Evolutionary conservation across 352 stramenopile genomes (phyloP), one percentile per base, ranked within the genome.

Genomic region (Globisporangium viniferum): DNA sequence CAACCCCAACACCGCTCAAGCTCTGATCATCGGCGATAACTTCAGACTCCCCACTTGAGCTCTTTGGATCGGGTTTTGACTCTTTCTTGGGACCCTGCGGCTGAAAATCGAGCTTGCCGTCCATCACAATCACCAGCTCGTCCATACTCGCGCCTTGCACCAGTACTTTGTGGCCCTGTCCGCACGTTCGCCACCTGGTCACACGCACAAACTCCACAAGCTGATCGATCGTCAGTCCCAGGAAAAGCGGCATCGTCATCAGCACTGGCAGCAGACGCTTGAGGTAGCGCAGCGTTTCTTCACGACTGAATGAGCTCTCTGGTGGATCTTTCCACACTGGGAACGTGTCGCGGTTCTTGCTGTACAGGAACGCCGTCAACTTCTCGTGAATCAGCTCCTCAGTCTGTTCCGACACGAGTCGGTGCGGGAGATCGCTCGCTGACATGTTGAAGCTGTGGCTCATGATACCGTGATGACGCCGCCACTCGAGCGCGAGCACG

Each of bases 351-450:
- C 79, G 75, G 49, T 64, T 86, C 65, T 74, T 74, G 36, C 74
- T 81, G 68, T 89, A 91, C 36, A 91, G 56, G 56, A 87, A 78
- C 3, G 74, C 65, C 4, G 71, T 89, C 44, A 89, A 69, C 35
- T 79, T 82, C 20, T 89, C 81, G 56, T 89, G 76, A 14, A 89
- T 78, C 15, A 83, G 70, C 33, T 74, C 68, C 24, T 41, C 29
- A 58, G 29, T 59, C 14, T 59, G 54, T 5, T 59, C 54, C 29
- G 54, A 59, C 54, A 59, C 54, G 54, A 59, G 54, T 14, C 29
- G 29, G 8, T 59, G 54, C 29, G 54, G 29, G 54, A 59, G 54
- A 41, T 41, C 54, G 12, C 29, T 41, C 14, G 27, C 36, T 59
- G 54, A 59, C 54, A 41, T 41, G 35, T 41, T 58, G 24, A 15